A percentile compares a stretch with the other conserved stretches of the same genome.
These are phyloP conservation scores for Musa acuminata DNA, from an alignment of 176 grass and related monocot species.

Conservation along the genomic window DNA sequence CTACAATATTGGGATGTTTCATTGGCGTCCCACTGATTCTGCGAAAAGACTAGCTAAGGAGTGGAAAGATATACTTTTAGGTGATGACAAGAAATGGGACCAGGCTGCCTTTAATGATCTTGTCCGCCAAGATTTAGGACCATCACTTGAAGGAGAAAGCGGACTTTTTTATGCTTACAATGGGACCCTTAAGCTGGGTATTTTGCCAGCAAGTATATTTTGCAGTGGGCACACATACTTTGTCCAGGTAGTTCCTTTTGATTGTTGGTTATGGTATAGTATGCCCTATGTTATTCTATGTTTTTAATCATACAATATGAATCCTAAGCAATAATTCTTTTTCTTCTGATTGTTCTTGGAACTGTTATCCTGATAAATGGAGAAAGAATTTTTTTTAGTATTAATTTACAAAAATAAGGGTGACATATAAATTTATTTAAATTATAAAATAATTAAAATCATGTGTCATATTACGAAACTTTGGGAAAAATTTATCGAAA, in stretches of 20 bases:
- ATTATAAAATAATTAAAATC: no score
- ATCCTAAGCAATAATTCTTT: no score
- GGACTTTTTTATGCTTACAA: constrained; percentile 74
- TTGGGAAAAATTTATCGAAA: no score
- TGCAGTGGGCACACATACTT: constrained; percentile 93
- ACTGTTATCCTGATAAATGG: no score
- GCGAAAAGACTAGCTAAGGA: constrained; percentile 77
- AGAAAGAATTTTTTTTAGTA: no score
- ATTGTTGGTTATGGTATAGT: not conserved
- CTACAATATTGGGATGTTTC: constrained; percentile 88
- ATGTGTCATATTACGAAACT: no score
- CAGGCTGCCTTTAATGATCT: constrained; percentile 91
- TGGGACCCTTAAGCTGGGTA: constrained; percentile 77
- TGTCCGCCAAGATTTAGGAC: constrained; percentile 45
- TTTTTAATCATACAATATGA: no score
- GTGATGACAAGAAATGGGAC: constrained; percentile 79
- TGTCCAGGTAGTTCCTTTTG: constrained; percentile 49
- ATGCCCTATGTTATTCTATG: no score
- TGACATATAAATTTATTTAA: no score
- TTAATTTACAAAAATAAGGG: no score
- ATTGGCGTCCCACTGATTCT: constrained; percentile 76
- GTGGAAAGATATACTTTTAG: constrained; percentile 68
- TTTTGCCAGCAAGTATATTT: constrained; percentile 93
- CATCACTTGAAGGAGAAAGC: constrained; percentile 46
- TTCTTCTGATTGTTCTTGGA: no score